phyloP scores from a whole-genome alignment of 352 stramenopile species.

The Pythium rishiriense region DNA sequence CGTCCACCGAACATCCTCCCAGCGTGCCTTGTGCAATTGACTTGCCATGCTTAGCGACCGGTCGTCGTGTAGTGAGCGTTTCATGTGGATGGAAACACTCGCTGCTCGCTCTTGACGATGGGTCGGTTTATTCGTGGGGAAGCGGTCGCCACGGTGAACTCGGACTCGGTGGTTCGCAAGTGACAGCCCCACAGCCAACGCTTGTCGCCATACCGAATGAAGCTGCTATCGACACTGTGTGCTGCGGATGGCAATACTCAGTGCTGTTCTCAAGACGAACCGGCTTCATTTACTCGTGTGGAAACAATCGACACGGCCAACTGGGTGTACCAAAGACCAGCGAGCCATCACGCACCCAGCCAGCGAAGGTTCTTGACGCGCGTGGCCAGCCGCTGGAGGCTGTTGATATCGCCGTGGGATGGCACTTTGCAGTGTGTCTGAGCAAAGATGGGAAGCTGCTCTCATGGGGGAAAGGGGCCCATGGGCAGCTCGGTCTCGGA shows the following conservation, averaged over 20 bases:
- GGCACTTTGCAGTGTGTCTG: constrained; percentile 76
- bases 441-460: constrained; percentile 33
- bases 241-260: constrained; percentile 83
- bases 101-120: constrained; percentile 47
- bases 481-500: constrained; percentile 64
- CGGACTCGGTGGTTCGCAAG: constrained; percentile 38
- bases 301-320: constrained; percentile 80
- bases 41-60: constrained; percentile 18
- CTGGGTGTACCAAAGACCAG: constrained; percentile 37
- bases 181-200: constrained; percentile 33
- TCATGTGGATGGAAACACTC: constrained; percentile 86
- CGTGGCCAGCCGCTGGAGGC: constrained; percentile 24
- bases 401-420: constrained; percentile 58
- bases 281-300: constrained; percentile 55
- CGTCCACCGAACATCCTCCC: constrained; percentile 1
- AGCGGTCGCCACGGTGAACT: constrained; percentile 73
- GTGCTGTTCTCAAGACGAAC: constrained; percentile 40
- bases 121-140: constrained; percentile 67
- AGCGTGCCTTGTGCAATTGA: not conserved
- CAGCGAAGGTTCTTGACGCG: constrained; percentile 3
- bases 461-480: constrained; percentile 75
- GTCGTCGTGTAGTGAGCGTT: constrained; percentile 50
- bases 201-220: constrained; percentile 29
- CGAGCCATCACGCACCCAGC: constrained; percentile 5
- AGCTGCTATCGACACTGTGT: constrained; percentile 34